Evolutionary conservation across 2,329 filamentous ascomycete species (phyloP).

Genomic region (Uncinocarpus reesii): DNA sequence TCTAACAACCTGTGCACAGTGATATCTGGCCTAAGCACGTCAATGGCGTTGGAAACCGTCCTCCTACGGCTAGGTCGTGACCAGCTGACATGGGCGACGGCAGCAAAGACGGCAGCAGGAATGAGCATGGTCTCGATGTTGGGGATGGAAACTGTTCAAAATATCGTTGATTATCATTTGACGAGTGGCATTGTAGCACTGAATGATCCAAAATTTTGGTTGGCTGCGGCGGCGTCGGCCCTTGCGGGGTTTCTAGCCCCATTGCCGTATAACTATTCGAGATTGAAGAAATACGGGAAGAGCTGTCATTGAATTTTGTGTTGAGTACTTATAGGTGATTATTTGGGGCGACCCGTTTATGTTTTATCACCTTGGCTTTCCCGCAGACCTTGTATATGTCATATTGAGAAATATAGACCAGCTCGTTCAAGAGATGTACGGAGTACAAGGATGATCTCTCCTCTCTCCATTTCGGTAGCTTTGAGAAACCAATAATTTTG

Average conservation of each 20-base stretch:
- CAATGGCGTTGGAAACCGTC: constrained; percentile 44
- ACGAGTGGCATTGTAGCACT: constrained; percentile 44
- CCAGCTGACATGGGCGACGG: constrained; percentile 38
- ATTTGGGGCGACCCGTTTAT: no score
- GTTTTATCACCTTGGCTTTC: no score
- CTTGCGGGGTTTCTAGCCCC: constrained; percentile 18
- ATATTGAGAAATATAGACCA: no score
- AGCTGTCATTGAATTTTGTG: constrained; percentile 16
- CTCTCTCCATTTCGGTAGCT: no score
- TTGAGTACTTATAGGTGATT: not conserved
- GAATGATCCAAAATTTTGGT: constrained; percentile 43
- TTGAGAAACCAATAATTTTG: no score
- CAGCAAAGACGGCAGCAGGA: constrained; percentile 44
- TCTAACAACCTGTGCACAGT: constrained; percentile 31
- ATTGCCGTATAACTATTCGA: constrained; percentile 19
- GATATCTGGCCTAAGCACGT: constrained; percentile 43
- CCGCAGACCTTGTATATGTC: no score
- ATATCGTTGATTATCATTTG: constrained; percentile 46
- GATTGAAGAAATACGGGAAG: constrained; percentile 18
- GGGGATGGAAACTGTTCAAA: constrained; percentile 48
- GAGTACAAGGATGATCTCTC: no score
- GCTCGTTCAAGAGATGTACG: no score
- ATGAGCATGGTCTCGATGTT: constrained; percentile 53
- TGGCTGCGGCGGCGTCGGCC: constrained; percentile 33
- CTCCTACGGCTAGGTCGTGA: constrained; percentile 43